Base-by-base conservation (phyloP, 495 filamentous ascomycete species). In the Penicillium chermesinum region DNA sequence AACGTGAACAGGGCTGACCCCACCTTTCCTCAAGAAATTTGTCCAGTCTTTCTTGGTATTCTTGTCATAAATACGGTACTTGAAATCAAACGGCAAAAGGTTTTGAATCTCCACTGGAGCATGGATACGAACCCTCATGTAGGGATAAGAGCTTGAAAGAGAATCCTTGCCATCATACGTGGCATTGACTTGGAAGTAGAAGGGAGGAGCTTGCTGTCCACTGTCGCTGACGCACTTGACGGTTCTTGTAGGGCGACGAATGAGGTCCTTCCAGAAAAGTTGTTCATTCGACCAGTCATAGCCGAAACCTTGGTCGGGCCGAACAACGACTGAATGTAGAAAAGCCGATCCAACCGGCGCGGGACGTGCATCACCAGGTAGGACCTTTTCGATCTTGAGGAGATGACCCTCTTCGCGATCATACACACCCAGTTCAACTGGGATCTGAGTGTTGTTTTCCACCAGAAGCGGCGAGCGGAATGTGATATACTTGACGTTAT, bases 31-130 rank as follows among this genome's bases (percentile, higher is more conserved):
- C 16, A 98, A 67, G 72, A 98, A 98, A 61, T 98, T 98, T 0
- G 90, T 91, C 93, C 94, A 98, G 64, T 98, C 91, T 62, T 94
- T 93, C 71, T 87, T 90, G 0, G 89, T 96, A 64, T 94, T 93
- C 72, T 90, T 95, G 70, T 98, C 93, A 59, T 96, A 96, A 17
- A 98, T 96, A 44, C 90, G 81, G 63, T 97, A 97, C 64, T 97
- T 97, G 84, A 98, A 98, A 69, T 97, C 94, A 58, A 86, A 96
- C 0, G 93, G 93, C 19, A 98, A 75, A 19, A 98, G 73, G 59
- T 98, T 98, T 61, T 98, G 90, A 10, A 98, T 75, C 54, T 95
- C 91, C 38, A 98, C 80, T 0, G 93, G 93, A 13, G 93, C 91
- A 18, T 87, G 90, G 18, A 98, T 80, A 46, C 87, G 84, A 38